Conservation (phyloP, 345 rosid genomes). For the Turnera subulata region DNA sequence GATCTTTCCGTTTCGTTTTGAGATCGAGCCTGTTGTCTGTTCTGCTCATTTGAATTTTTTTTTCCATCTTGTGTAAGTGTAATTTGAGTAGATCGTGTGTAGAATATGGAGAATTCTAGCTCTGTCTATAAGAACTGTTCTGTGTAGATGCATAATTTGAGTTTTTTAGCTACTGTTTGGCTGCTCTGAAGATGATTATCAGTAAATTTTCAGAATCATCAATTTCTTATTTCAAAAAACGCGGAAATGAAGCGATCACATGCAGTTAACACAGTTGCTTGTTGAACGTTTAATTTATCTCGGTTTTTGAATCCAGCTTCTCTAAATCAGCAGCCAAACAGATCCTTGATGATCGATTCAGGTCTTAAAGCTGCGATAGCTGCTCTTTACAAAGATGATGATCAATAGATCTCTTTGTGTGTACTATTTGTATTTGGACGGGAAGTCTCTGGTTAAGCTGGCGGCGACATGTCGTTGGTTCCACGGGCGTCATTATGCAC, state of each 20-base stretch:
- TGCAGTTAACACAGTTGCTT: too few relatives aligned
- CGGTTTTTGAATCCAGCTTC: background rate
- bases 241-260: background rate
- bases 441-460: slow-evolving; percentile 72
- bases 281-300: background rate
- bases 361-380: background rate
- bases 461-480: slow-evolving; percentile 71
- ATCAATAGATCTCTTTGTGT: too few relatives aligned
- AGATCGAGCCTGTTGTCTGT: too few relatives aligned
- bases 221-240: too few relatives aligned
- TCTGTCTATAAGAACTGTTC: too few relatives aligned
- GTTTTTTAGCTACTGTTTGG: slow-evolving; percentile 2
- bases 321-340: slow-evolving; percentile 12
- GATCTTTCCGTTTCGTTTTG: too few relatives aligned
- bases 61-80: too few relatives aligned
- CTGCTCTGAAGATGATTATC: background rate
- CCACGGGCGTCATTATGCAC: slow-evolving; percentile 47
- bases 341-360: background rate
- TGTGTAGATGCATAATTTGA: background rate
- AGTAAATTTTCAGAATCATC: too few relatives aligned
- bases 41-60: too few relatives aligned
- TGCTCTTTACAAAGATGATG: too few relatives aligned
- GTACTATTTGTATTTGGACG: slow-evolving; percentile 45
- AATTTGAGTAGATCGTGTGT: too few relatives aligned
- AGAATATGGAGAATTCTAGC: background rate